Conservation (phyloP, 805 yeast genomes). For the Saccharomycopsis vini region DNA sequence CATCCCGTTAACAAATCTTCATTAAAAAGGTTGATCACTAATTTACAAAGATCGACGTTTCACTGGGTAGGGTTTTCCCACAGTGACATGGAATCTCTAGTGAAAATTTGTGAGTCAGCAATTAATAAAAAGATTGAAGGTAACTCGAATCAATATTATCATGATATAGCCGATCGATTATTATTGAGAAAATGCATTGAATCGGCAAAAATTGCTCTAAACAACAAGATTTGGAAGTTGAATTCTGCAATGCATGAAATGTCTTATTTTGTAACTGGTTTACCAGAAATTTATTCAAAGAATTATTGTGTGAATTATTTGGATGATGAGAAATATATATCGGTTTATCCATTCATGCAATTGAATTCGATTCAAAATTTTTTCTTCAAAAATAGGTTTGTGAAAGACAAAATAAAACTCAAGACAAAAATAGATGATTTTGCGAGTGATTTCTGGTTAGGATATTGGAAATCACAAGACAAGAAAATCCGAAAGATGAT, state of each 20-base stretch:
- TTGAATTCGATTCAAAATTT: slow-evolving; percentile 41
- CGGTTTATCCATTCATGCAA: slow-evolving; percentile 56
- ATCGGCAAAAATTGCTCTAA: slow-evolving; percentile 40
- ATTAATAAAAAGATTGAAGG: slow-evolving; percentile 29
- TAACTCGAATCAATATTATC: slow-evolving; percentile 24
- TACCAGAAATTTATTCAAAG: slow-evolving; percentile 34
- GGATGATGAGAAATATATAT: slow-evolving; percentile 22
- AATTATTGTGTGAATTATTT: slow-evolving; percentile 38
- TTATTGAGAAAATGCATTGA: slow-evolving; percentile 37
- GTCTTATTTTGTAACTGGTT: slow-evolving; percentile 42
- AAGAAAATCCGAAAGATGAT: slow-evolving; percentile 30
- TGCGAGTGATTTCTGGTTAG: slow-evolving; percentile 42
- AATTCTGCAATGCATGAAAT: slow-evolving; percentile 56
- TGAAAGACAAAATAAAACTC: slow-evolving; percentile 26
- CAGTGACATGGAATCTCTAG: slow-evolving; percentile 45
- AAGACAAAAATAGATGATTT: slow-evolving; percentile 26
- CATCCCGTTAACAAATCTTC: slow-evolving; percentile 48
- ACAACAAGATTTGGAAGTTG: slow-evolving; percentile 48
- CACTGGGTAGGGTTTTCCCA: slow-evolving; percentile 68
- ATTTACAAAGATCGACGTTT: slow-evolving; percentile 58
- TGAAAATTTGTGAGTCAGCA: slow-evolving; percentile 39
- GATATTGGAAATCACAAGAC: slow-evolving; percentile 36
- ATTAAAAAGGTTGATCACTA: slow-evolving; percentile 47
- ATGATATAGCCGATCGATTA: slow-evolving; percentile 30
- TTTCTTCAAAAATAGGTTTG: slow-evolving; percentile 44